Base-by-base conservation (phyloP, 108 stramenopile species). In the Skeletonema marinoi region DNA sequence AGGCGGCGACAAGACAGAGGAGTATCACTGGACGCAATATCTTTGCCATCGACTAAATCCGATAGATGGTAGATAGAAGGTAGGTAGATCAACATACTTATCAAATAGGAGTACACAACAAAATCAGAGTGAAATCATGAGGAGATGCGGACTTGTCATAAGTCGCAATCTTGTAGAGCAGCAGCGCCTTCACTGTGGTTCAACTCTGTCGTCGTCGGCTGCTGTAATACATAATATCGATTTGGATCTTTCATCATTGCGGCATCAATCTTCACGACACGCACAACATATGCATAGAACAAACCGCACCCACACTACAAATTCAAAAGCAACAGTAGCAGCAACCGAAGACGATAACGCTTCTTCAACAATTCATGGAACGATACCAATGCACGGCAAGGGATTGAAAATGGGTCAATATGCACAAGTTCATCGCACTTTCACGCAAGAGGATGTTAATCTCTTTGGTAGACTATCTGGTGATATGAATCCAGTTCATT, bases 401-500 rank as follows among this genome's bases (percentile, higher is more conserved):
- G 90, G 89, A 30, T 60, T 95, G 30, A 60, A 63, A 75, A 77
- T 91, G 17, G 89, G 88, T 9, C 92, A 92, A 69, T 90, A 77
- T 77, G 90, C 90, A 6, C 76, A 87, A 76, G 66, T 82, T 44
- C 75, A 76, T 78, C 82, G 90, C 70, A 66, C 44, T 3, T 93
- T 85, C 77, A 77, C 77, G 1, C 71, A 70, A 54, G 67, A 79
- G 32, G 88, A 95, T 39, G 76, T 92, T 0, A 48, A 71, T 25
- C 16, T 56, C 13, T 95, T 86, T 81, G 90, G 83, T 6, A 54
- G 62, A 30, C 67, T 95, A 64, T 78, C 86, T 32, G 78, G 75
- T 8, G 94, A 95, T 80, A 60, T 78, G n/a, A 95, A 95, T 72
- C 87, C 89, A 3, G 72, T 95, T 56, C 93, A 95, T 77, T 73